Base-by-base conservation (phyloP, 2,329 filamentous ascomycete species). In the Aspergillus clavatus region DNA sequence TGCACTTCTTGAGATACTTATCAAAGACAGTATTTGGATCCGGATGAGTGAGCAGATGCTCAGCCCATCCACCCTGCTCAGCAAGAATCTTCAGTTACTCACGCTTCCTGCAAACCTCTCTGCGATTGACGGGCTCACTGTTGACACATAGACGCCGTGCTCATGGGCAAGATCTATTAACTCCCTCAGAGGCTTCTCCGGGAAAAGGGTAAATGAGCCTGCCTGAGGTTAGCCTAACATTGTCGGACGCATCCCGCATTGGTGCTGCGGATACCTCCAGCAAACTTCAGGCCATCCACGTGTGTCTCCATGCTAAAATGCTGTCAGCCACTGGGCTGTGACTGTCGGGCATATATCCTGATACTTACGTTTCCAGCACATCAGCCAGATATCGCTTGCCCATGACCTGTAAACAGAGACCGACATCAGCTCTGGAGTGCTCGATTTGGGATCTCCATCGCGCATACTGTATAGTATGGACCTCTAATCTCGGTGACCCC, bases 401-500 rank as follows among this genome's bases (percentile, higher is more conserved):
- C 72, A 78, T 78, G 3, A 67, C 66, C 68, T 71, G 41, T 24
- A 37, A 33, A 31, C 3, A 5, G 31, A 38, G 4, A 19, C n/a
- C n/a, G 22, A 29, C 11, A 36, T 51, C 22, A 52, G 40, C 37
- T 31, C n/a, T 16, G 27, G n/a, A 23, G 3, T 24, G 14, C 24
- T 5, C 12, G 14, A 4, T 22, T 12, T 14, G 6, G 7, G 2
- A 14, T 31, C 14, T 12, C 14, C 19, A 24, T 3, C 4, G 22
- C 12, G 21, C 60, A 40, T 62, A 66, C 74, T 0, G 74, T 73
- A 56, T 79, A 80, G 56, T 79, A 79, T 5, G 75, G 76, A 0
- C 77, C 76, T 24, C 76, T 67, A 45, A 79, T 80, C 58, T 80
- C 77, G 1, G 77, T 79, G 5, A 78, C 75, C 4, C 72, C 74